These are phyloP conservation scores for Pogostemon cablin DNA, from an alignment of 257 asterid genomes.

Conservation along the genomic window DNA sequence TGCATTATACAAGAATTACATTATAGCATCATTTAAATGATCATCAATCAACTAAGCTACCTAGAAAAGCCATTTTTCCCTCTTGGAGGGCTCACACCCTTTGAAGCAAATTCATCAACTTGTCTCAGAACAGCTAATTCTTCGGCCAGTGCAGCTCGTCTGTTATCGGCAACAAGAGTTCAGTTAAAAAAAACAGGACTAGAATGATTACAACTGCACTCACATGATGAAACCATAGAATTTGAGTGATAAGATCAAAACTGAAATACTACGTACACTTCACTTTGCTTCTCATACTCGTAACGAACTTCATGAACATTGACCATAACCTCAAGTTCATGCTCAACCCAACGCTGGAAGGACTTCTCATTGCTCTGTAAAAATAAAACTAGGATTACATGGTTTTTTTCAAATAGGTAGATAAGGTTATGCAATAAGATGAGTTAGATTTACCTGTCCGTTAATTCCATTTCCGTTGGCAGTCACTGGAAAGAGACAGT, in stretches of 20 bases:
- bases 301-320: conserved; percentile 98
- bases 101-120: conserved; percentile 82
- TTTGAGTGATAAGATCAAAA: conserved; percentile 2
- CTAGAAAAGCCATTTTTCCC: conserved; percentile 84
- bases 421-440: conserved; percentile 23
- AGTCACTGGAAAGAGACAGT: conserved; percentile 53
- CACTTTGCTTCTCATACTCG: conserved; percentile 98
- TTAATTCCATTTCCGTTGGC: conserved; percentile 75
- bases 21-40: conserved; percentile 1
- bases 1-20: conserved; percentile 2
- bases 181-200: conserved; percentile 4
- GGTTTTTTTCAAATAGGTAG: conserved; percentile 22
- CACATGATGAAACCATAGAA: neutral
- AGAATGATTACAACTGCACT: neutral
- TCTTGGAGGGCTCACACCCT: conserved; percentile 90
- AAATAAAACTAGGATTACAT: conserved; percentile 15
- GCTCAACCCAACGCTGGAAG: conserved; percentile 94
- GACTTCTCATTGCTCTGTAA: conserved; percentile 84
- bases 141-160: conserved; percentile 96
- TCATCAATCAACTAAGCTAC: conserved; percentile 37
- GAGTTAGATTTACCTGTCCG: conserved; percentile 63
- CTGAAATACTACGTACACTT: conserved; percentile 74
- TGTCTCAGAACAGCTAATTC: conserved; percentile 91
- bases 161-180: conserved; percentile 44
- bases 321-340: conserved; percentile 97